phyloP scores from a whole-genome alignment of 1,139 yeast species.

The Lodderomyces jiufengensis region DNA sequence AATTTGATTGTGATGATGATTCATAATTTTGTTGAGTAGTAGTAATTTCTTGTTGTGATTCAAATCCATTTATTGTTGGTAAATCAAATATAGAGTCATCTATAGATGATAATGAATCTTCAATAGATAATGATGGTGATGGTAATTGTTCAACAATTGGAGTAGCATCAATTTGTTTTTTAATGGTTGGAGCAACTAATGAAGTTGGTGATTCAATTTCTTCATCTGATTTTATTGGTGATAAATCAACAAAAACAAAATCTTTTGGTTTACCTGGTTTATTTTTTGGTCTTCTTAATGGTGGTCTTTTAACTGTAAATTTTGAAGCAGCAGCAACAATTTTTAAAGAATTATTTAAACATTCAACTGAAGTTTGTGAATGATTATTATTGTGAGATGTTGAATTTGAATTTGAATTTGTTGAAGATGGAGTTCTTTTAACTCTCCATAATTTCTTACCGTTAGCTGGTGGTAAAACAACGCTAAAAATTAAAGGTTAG shows the following conservation, averaged over 20 bases:
- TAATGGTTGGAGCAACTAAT: constrained; percentile 6
- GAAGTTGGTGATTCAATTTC: constrained; percentile 5
- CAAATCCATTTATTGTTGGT: constrained; percentile 3
- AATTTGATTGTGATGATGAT: neutral
- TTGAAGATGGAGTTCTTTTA: constrained; percentile 25
- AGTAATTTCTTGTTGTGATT: too few relatives aligned
- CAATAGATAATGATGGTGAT: constrained; percentile 14
- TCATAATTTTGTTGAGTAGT: neutral
- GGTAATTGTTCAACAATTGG: constrained; percentile 14
- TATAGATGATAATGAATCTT: constrained; percentile 10
- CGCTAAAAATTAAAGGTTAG: neutral
- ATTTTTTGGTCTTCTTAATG: constrained; percentile 48
- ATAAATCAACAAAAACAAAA: constrained; percentile 53
- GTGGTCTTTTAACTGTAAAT: constrained; percentile 40
- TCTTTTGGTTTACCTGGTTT: constrained; percentile 52
- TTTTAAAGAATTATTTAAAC: constrained; percentile 44
- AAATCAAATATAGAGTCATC: constrained; percentile 14
- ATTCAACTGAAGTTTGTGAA: constrained; percentile 27
- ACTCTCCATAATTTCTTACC: constrained; percentile 51
- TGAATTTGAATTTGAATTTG: constrained; percentile 9
- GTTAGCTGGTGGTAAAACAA: constrained; percentile 40
- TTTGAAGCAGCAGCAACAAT: constrained; percentile 32
- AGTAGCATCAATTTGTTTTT: constrained; percentile 5
- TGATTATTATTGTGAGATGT: constrained; percentile 9
- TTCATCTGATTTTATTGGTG: constrained; percentile 43